Evolutionary conservation across 192 early-diverging fungal genomes (phyloP).

Genomic region (Umbelopsis vinacea): DNA sequence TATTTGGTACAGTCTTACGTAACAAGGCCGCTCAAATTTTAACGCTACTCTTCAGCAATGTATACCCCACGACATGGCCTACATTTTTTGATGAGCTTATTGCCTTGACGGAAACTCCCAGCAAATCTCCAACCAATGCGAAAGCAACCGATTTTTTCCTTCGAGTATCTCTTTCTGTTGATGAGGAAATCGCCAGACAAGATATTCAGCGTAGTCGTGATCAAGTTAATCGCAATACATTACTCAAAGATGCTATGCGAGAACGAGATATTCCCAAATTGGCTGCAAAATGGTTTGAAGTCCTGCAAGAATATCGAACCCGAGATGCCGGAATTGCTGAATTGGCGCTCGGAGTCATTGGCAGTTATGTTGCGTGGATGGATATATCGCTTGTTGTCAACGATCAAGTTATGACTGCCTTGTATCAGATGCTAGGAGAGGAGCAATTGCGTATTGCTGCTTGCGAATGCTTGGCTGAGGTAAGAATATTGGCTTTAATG

Average conservation of each 20-base stretch:
- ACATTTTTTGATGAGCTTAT: slow-evolving; percentile 89
- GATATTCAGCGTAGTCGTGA: slow-evolving; percentile 67
- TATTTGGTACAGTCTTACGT: slow-evolving; percentile 50
- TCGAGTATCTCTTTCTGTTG: slow-evolving; percentile 76
- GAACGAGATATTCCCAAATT: slow-evolving; percentile 74
- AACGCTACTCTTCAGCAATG: slow-evolving; percentile 77
- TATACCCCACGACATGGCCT: slow-evolving; percentile 87
- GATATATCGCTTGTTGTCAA: slow-evolving; percentile 91
- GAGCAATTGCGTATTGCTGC: slow-evolving; percentile 71
- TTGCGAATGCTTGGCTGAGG: slow-evolving; percentile 80
- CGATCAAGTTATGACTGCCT: slow-evolving; percentile 71
- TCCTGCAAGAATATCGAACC: slow-evolving; percentile 65
- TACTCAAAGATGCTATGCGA: slow-evolving; percentile 92
- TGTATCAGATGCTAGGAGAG: slow-evolving; percentile 74
- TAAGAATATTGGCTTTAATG: slow-evolving; percentile 10
- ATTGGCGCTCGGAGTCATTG: slow-evolving; percentile 72
- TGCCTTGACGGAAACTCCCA: slow-evolving; percentile 55
- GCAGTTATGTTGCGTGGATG: slow-evolving; percentile 94
- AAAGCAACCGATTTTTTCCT: slow-evolving; percentile 77
- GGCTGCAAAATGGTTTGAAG: slow-evolving; percentile 74
- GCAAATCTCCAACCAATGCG: slow-evolving; percentile 49
- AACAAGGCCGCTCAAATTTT: slow-evolving; percentile 89
- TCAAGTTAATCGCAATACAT: slow-evolving; percentile 73
- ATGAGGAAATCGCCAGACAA: slow-evolving; percentile 86
- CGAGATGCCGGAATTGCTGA: slow-evolving; percentile 67